These are phyloP conservation scores for Vanderwaltozyma tropicalis DNA, from an alignment of 805 yeast species.

Conservation along the genomic window DNA sequence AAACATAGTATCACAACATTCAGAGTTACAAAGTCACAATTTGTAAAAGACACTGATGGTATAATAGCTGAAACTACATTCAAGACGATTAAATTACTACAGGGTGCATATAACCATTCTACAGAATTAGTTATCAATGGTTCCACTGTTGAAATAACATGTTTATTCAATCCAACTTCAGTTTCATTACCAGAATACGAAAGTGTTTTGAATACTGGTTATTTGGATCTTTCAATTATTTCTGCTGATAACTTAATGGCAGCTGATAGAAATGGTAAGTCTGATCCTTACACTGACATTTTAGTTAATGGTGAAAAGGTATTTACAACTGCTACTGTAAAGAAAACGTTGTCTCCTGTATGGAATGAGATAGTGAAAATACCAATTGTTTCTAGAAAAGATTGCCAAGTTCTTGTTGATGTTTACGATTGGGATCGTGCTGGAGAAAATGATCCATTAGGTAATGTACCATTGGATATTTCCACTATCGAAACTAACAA, in stretches of 20 bases:
- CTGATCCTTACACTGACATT: conserved; percentile 60
- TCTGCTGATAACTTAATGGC: conserved; percentile 45
- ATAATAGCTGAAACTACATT: conserved; percentile 41
- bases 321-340: conserved; percentile 49
- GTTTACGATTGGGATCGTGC: conserved; percentile 74
- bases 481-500: conserved; percentile 37
- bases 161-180: conserved; percentile 53
- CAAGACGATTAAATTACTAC: conserved; percentile 45
- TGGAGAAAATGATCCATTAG: conserved; percentile 55
- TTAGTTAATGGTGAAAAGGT: conserved; percentile 43
- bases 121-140: conserved; percentile 35
- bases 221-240: conserved; percentile 43
- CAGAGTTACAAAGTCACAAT: conserved; percentile 45
- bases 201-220: conserved; percentile 59
- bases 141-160: conserved; percentile 36
- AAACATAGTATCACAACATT: conserved; percentile 47
- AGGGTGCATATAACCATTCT: conserved; percentile 38
- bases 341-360: conserved; percentile 59
- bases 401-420: conserved; percentile 38
- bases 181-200: conserved; percentile 46
- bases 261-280: conserved; percentile 64
- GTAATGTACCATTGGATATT: conserved; percentile 41
- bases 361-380: conserved; percentile 63
- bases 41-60: conserved; percentile 38
- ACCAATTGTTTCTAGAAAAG: conserved; percentile 53